These are phyloP conservation scores for Panaeolus cyanescens DNA, from an alignment of 768 basidiomycete genomes.

Conservation along the genomic window DNA sequence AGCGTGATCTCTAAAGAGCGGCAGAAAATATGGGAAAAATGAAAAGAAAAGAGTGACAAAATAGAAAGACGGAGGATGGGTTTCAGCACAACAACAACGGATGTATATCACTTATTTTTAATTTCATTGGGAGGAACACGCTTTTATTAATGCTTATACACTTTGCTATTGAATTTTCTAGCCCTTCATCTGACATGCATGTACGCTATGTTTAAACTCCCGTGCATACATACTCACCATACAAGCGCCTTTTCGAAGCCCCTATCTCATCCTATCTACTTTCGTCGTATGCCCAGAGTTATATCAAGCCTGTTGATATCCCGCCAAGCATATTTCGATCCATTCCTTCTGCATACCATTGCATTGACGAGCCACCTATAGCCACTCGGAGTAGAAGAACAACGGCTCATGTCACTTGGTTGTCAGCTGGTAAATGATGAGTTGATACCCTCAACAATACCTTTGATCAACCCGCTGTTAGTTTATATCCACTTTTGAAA, in stretches of 20 bases:
- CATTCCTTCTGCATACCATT: too few species aligned
- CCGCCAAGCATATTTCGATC: neutral
- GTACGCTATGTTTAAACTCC: neutral
- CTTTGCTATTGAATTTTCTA: too few species aligned
- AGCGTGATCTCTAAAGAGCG: neutral
- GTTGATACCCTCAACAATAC: too few species aligned
- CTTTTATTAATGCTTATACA: neutral
- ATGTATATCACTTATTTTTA: neutral
- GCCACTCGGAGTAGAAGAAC: too few species aligned
- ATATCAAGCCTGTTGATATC: neutral
- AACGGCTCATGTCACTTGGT: too few species aligned
- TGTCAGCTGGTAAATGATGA: too few species aligned
- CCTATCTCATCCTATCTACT: neutral
- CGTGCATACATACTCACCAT: neutral
- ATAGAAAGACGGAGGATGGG: neutral
- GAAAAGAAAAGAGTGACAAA: neutral
- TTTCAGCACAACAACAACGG: conserved; percentile 1
- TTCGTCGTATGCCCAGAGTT: neutral
- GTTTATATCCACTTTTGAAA: too few species aligned
- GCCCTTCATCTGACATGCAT: too few species aligned
- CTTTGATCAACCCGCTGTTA: too few species aligned
- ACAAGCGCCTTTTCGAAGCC: conserved; percentile 1
- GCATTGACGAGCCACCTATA: too few species aligned
- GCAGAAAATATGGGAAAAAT: too few species aligned
- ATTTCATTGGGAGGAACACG: neutral